These are phyloP conservation scores for Lophium mytilinum DNA, from an alignment of 495 filamentous ascomycete genomes.

Conservation along the genomic window DNA sequence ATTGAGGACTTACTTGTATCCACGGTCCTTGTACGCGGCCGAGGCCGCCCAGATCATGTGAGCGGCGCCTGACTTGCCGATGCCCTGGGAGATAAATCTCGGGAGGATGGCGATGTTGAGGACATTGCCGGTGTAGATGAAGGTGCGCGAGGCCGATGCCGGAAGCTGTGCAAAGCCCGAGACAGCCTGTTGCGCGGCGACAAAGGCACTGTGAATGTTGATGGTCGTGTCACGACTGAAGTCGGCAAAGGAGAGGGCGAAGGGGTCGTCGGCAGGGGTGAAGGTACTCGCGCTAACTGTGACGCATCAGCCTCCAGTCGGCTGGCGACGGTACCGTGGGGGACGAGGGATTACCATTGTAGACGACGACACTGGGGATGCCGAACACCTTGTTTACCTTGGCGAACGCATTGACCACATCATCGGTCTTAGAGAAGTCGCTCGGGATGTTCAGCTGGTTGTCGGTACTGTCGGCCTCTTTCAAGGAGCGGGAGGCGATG, in stretches of 20 bases:
- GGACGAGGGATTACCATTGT: conserved; percentile 37
- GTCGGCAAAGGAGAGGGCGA: conserved; percentile 30
- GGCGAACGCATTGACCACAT: conserved; percentile 32
- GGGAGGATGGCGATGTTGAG: conserved; percentile 33
- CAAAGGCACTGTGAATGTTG: conserved; percentile 40
- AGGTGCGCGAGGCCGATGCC: conserved; percentile 33
- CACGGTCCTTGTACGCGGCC: conserved; percentile 34
- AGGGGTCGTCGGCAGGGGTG: conserved; percentile 28
- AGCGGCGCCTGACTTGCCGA: conserved; percentile 40
- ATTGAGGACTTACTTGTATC: conserved; percentile 38
- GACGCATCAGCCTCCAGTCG: not conserved
- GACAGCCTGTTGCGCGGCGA: conserved; percentile 40
- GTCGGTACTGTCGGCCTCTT: conserved; percentile 32
- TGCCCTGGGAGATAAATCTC: conserved; percentile 32
- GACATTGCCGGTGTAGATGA: conserved; percentile 45
- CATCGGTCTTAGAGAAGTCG: conserved; percentile 38
- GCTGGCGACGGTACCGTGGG: not conserved
- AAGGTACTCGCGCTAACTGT: conserved; percentile 21
- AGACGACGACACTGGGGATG: conserved; percentile 43
- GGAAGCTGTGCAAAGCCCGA: conserved; percentile 35
- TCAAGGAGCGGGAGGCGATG: conserved; percentile 30
- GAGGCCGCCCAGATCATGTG: conserved; percentile 40
- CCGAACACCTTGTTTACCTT: conserved; percentile 35
- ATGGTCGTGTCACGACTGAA: conserved; percentile 37
- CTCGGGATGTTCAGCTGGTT: conserved; percentile 33